Base-by-base conservation (phyloP, 257 asterid genomes). In the Plantago major region DNA sequence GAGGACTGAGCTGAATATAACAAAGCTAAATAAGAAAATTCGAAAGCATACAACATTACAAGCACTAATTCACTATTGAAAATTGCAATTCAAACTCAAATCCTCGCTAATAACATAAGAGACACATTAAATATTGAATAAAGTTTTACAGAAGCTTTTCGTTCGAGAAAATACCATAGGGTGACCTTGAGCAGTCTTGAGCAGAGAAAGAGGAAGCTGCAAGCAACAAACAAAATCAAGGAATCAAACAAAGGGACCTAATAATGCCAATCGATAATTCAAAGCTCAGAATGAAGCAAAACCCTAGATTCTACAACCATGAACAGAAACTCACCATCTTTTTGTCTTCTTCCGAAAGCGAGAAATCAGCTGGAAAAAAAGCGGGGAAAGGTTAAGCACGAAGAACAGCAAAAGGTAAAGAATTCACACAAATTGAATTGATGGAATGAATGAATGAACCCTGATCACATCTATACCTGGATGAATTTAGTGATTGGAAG, bases 131-230 rank as follows among this genome's bases (percentile, higher is more conserved):
- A 28, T 7, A 3, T 22, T 2, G 6, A 19, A 46, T 18, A 30
- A n/a, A n/a, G 5, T 5, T 33, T 63, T 57, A 22, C 26, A 2
- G 26, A 22, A 22, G 26, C 26, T 22, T 22, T 66, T 42, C 51
- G 58, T 62, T 40, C 42, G 58, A 59, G 46, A 17, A 22, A 4
- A 12, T 79, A 90, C 98, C 98, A 90, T 88, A 69, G 98, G 98
- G 76, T 87, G 96, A 7, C 96, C 98, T 75, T 87, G 98, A 28
- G 98, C 93, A 45, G 95, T 85, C 86, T 90, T 90, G 66, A 90
- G 96, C 63, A 90, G 78, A 57, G 95, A 90, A 68, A 90, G 95
- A 50, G 97, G 97, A 79, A 90, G 90, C 97, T 90, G 76, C 74
- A 52, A 58, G 38, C n/a, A n/a, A 14, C 2, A 1, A 9, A 56